Evolutionary conservation across 768 basidiomycete species (phyloP).

Genomic region (Asterophora lycoperdoides): DNA sequence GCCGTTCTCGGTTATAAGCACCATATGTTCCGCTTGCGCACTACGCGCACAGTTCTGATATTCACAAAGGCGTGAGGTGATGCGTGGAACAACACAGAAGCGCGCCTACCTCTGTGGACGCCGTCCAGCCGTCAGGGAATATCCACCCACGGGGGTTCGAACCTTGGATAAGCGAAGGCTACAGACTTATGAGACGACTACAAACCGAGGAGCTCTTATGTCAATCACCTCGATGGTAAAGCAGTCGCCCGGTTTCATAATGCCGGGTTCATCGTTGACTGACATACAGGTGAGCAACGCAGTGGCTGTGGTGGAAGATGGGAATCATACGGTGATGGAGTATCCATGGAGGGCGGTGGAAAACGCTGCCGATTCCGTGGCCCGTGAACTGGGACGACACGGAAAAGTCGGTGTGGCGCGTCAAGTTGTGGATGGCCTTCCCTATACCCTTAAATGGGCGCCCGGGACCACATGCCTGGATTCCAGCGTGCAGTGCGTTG

Average conservation of each 20-base stretch:
- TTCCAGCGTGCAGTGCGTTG: conserved; percentile 63
- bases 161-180: conserved; percentile 82
- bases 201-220: neutral
- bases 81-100: neutral
- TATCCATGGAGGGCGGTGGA: conserved; percentile 84
- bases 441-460: conserved; percentile 68
- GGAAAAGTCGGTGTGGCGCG: conserved; percentile 42
- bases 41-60: conserved; percentile 71
- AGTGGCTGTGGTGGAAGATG: neutral
- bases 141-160: conserved; percentile 62
- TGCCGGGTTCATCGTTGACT: conserved; percentile 82
- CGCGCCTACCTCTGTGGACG: conserved; percentile 70
- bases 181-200: neutral
- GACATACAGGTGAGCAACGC: neutral
- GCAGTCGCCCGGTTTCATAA: conserved; percentile 82
- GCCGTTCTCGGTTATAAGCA: conserved; percentile 75
- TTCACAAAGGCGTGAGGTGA: neutral
- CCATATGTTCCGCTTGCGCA: conserved; percentile 87
- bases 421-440: conserved; percentile 54
- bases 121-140: conserved; percentile 92
- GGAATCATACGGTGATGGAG: conserved; percentile 59
- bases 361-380: conserved; percentile 81
- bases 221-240: conserved; percentile 82
- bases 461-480: conserved; percentile 72
- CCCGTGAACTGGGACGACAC: conserved; percentile 74